These are phyloP conservation scores for Stachybotrys chartarum DNA, from an alignment of 2,329 filamentous ascomycete genomes.

Conservation along the genomic window DNA sequence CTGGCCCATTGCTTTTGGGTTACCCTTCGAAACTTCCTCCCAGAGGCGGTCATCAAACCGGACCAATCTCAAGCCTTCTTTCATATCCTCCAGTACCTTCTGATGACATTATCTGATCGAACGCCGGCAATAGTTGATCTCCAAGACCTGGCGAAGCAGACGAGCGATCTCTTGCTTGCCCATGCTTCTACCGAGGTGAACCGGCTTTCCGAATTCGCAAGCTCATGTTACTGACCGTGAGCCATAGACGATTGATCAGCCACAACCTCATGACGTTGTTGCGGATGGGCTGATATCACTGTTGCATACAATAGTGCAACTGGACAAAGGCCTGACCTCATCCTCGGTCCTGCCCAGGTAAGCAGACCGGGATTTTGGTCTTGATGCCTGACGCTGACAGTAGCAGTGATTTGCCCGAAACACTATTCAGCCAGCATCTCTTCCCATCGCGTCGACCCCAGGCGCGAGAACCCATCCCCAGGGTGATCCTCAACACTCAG, in stretches of 20 bases:
- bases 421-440: slow-evolving; percentile 56
- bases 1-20: slow-evolving; percentile 19
- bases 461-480: slow-evolving; percentile 22
- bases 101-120: slow-evolving; percentile 23
- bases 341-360: slow-evolving; percentile 18
- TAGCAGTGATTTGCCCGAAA: slow-evolving; percentile 19
- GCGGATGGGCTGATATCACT: slow-evolving; percentile 21
- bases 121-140: slow-evolving; percentile 22
- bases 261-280: slow-evolving; percentile 17
- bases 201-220: background rate
- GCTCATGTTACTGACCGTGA: slow-evolving; percentile 10
- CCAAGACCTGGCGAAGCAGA: slow-evolving; percentile 17
- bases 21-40: slow-evolving; percentile 25
- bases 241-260: slow-evolving; percentile 12
- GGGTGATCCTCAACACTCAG: slow-evolving; percentile 40
- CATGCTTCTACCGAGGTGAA: slow-evolving; percentile 32
- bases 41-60: slow-evolving; percentile 20
- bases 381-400: background rate
- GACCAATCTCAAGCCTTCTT: slow-evolving; percentile 39
- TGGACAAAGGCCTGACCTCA: slow-evolving; percentile 15
- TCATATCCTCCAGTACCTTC: slow-evolving; percentile 29
- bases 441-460: slow-evolving; percentile 48
- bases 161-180: slow-evolving; percentile 26
- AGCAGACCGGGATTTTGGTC: background rate
- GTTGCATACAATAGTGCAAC: slow-evolving; percentile 21